Evolutionary conservation across 495 filamentous ascomycete species (phyloP).

Genomic region (Neurospora intermedia): DNA sequence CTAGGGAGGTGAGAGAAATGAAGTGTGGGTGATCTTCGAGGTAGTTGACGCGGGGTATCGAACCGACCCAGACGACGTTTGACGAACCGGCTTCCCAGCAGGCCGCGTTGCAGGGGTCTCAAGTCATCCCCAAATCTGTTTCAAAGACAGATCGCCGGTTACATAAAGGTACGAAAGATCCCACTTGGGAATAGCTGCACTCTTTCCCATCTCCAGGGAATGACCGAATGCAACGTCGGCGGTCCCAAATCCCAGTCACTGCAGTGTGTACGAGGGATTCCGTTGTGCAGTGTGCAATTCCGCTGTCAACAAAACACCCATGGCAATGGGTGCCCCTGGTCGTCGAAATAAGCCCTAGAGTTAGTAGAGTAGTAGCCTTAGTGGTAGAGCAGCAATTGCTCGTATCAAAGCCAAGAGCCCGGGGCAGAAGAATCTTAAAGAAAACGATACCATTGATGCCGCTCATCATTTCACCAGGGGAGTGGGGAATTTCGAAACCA

Average conservation of each 20-base stretch:
- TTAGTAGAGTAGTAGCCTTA: not conserved
- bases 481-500: too few relatives aligned
- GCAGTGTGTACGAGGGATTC: not conserved
- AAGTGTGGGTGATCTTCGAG: not conserved
- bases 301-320: not conserved
- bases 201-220: not conserved
- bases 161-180: not conserved
- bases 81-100: not conserved
- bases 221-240: not conserved
- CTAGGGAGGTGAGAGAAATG: not conserved
- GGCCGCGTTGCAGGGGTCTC: not conserved
- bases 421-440: not conserved
- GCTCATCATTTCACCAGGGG: not conserved
- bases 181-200: not conserved
- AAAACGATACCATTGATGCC: not conserved
- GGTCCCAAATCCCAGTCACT: not conserved
- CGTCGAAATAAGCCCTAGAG: not conserved
- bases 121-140: not conserved
- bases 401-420: not conserved
- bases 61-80: not conserved
- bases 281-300: not conserved
- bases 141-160: not conserved
- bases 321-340: not conserved
- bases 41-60: not conserved
- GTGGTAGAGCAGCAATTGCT: not conserved